A percentile compares a stretch with the other conserved stretches of the same genome.
Evolutionary conservation across 441 rosid genomes (phyloP).

Genomic region (Populus hybrid): DNA sequence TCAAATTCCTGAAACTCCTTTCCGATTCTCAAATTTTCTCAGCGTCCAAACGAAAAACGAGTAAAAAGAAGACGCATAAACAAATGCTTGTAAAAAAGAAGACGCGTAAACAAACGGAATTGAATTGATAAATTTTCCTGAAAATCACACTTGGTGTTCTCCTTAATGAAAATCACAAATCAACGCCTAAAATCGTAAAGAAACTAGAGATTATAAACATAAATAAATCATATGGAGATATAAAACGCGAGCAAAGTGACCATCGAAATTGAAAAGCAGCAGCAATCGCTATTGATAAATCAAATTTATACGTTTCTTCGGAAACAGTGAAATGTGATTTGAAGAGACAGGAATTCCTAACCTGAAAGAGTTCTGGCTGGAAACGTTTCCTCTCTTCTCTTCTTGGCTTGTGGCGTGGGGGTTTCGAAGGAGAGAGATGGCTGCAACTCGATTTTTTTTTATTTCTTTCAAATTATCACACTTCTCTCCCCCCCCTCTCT

Average conservation of each 20-base stretch:
- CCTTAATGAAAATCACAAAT: not conserved
- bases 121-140: too few relatives aligned
- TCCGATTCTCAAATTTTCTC: too few relatives aligned
- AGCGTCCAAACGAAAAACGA: too few relatives aligned
- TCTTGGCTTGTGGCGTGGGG: not conserved
- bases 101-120: too few relatives aligned
- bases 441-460: not conserved
- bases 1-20: too few relatives aligned
- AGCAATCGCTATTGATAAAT: not conserved
- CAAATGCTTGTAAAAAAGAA: too few relatives aligned
- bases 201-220: not conserved
- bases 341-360: not conserved
- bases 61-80: too few relatives aligned
- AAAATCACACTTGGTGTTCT: too few relatives aligned
- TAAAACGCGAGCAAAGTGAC: not conserved
- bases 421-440: conserved; percentile 2
- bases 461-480: too few relatives aligned
- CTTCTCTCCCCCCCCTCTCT: too few relatives aligned
- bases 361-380: not conserved
- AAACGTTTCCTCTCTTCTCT: not conserved
- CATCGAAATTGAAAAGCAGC: not conserved
- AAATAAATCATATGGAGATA: not conserved
- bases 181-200: not conserved
- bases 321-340: not conserved
- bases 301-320: not conserved